These are phyloP conservation scores for Styphnolobium japonicum DNA, from an alignment of 306 rosid genomes.

Conservation along the genomic window DNA sequence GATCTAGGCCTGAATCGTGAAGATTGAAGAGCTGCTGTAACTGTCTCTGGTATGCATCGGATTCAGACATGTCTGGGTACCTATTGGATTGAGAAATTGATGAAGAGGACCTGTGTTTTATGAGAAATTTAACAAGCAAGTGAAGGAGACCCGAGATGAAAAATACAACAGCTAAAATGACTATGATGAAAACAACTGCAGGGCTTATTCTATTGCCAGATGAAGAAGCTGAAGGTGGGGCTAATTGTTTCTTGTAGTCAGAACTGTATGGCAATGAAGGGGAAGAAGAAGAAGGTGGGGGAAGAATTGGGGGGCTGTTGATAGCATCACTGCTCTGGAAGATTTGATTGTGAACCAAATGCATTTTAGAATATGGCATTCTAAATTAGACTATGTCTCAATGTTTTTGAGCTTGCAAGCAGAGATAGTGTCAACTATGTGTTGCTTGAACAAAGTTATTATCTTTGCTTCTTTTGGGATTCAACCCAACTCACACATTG, in stretches of 20 bases:
- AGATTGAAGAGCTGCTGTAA: slow-evolving; percentile 90
- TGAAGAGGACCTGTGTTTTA: slow-evolving; percentile 54
- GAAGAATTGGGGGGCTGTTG: slow-evolving; percentile 30
- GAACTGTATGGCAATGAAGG: slow-evolving; percentile 32
- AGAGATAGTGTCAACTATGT: background rate
- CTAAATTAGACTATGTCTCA: slow-evolving; percentile 18
- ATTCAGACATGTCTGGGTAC: slow-evolving; percentile 59
- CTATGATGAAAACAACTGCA: slow-evolving; percentile 63
- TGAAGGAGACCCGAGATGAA: slow-evolving; percentile 76
- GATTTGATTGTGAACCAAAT: slow-evolving; percentile 51
- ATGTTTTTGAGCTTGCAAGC: background rate
- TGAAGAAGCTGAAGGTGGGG: slow-evolving; percentile 42
- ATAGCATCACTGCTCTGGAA: slow-evolving; percentile 32
- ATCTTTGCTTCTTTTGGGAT: slow-evolving; percentile 37
- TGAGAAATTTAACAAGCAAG: slow-evolving; percentile 68
- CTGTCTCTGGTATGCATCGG: slow-evolving; percentile 74
- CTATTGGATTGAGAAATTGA: slow-evolving; percentile 59
- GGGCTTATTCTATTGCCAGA: slow-evolving; percentile 62
- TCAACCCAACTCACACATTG: slow-evolving; percentile 53
- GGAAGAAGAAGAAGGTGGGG: slow-evolving; percentile 27
- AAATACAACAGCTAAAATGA: slow-evolving; percentile 67
- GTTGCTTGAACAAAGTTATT: slow-evolving; percentile 16
- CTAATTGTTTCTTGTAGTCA: slow-evolving; percentile 43
- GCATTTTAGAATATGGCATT: slow-evolving; percentile 46
- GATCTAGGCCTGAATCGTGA: slow-evolving; percentile 93